Evolutionary conservation across 2,329 filamentous ascomycete species (phyloP), one percentile per base, ranked within the genome.

Genomic region (Colletotrichum nymphaeae): DNA sequence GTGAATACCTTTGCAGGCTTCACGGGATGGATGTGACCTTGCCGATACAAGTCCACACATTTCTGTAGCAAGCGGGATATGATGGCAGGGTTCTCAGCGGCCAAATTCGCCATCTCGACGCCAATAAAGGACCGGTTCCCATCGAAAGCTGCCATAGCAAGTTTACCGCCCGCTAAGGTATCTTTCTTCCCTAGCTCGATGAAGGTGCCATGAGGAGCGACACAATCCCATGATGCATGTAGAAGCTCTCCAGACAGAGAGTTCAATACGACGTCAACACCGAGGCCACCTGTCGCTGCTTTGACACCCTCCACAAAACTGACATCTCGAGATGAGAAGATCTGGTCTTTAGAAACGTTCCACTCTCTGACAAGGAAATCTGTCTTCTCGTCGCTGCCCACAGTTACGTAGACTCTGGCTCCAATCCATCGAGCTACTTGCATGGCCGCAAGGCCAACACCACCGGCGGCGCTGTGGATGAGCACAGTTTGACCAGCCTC

Each of bases 181-280:
- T 88, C 86, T 4, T 81, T 77, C 74, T 85, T 85, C 3, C 85
- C 85, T 19, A 88, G 83, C 67, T 88, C 86, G 0, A 88, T 70
- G 77, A 89, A 84, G 2, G 77, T 80, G 0, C 85, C 86, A 57
- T 83, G 85, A 2, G 80, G 76, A 1, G 86, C 85, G 1, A 89
- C 78, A 55, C 84, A 87, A 0, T 81, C 73, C 84, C 84, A 88
- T 0, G 84, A 82, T 2, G 83, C 80, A 24, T 84, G 83, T 0
- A 88, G 78, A 0, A 84, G 74, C 16, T 86, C 83, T 0, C 86
- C 84, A 0, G 84, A 80, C 0, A 87, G 77, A 1, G 83, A 84
- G 76, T 86, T 86, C 3, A 87, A 77, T 0, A 84, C 83, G 0
- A 84, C 67, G 52, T 84, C 81, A 3, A 84, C 81, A 28, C 84